Conservation (phyloP, 1,284 basidiomycete species). For the Ustilago bromivora region DNA sequence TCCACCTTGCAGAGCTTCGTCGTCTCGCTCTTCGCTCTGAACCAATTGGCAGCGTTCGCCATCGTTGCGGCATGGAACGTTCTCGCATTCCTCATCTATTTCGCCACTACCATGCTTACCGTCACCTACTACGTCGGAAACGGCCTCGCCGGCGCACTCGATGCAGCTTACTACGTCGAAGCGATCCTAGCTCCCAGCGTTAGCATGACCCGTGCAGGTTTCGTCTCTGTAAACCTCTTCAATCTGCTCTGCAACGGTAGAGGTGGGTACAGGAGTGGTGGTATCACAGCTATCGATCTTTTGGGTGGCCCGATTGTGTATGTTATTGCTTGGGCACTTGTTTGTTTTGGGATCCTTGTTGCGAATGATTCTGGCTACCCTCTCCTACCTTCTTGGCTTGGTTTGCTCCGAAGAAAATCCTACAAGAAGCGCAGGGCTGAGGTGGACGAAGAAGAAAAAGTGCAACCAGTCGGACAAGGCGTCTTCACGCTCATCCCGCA, state of each 20-base stretch:
- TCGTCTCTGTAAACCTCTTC: constrained; percentile 82
- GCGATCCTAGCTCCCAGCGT: constrained; percentile 78
- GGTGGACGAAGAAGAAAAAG: constrained; percentile 24
- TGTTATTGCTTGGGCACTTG: constrained; percentile 73
- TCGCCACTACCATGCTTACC: constrained; percentile 77
- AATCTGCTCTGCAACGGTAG: constrained; percentile 79
- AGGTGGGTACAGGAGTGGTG: constrained; percentile 72
- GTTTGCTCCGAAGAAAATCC: constrained; percentile 9
- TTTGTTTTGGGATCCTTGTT: constrained; percentile 75
- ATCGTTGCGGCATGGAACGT: constrained; percentile 80
- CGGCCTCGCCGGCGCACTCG: constrained; percentile 72
- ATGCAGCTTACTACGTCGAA: constrained; percentile 79
- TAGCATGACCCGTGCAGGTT: constrained; percentile 77
- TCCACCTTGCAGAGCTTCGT: constrained; percentile 41
- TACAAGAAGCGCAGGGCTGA: neutral
- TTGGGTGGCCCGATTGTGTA: constrained; percentile 83
- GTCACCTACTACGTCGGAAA: constrained; percentile 79
- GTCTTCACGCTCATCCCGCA: constrained; percentile 65
- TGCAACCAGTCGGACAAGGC: constrained; percentile 69
- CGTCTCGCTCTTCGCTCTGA: constrained; percentile 68
- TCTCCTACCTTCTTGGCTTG: constrained; percentile 18
- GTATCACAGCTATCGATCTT: constrained; percentile 72
- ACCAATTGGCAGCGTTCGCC: constrained; percentile 81
- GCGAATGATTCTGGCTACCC: constrained; percentile 75
- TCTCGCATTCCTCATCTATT: constrained; percentile 76